These are phyloP conservation scores for Paecilomyces sp. DNA, from an alignment of 2,329 filamentous ascomycete genomes.

Conservation along the genomic window DNA sequence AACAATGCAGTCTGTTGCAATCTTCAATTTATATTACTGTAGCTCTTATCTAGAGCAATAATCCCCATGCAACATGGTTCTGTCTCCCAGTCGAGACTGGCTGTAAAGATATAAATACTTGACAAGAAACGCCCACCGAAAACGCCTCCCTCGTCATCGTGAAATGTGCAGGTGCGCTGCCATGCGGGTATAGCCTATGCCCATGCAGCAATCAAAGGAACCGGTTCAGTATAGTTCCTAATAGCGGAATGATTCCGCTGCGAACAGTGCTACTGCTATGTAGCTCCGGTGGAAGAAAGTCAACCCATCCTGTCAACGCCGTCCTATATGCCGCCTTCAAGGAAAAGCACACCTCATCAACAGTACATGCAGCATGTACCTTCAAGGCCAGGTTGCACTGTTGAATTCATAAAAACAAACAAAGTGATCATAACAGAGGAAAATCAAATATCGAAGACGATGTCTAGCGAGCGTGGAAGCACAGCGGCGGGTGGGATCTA, in stretches of 20 bases:
- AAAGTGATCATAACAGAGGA: neutral
- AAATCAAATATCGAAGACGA: neutral
- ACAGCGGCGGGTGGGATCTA: conserved; percentile 33
- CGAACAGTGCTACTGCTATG: neutral
- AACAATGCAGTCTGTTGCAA: neutral
- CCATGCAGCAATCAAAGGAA: neutral
- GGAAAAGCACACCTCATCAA: neutral
- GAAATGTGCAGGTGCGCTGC: neutral
- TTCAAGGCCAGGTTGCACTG: neutral
- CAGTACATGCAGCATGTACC: neutral
- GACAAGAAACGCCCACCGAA: neutral
- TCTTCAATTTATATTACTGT: neutral
- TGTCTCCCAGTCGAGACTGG: neutral
- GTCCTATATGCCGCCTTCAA: neutral
- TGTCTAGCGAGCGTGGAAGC: conserved; percentile 33
- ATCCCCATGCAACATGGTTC: neutral
- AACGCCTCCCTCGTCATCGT: neutral
- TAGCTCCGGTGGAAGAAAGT: neutral
- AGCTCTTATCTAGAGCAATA: neutral
- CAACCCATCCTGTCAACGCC: neutral
- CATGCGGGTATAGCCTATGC: neutral
- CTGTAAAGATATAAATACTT: neutral
- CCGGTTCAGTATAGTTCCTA: neutral
- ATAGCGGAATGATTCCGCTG: neutral
- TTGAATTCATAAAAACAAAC: neutral